phyloP scores from a whole-genome alignment of 208 protist genomes.

The Polymyxa betae region DNA sequence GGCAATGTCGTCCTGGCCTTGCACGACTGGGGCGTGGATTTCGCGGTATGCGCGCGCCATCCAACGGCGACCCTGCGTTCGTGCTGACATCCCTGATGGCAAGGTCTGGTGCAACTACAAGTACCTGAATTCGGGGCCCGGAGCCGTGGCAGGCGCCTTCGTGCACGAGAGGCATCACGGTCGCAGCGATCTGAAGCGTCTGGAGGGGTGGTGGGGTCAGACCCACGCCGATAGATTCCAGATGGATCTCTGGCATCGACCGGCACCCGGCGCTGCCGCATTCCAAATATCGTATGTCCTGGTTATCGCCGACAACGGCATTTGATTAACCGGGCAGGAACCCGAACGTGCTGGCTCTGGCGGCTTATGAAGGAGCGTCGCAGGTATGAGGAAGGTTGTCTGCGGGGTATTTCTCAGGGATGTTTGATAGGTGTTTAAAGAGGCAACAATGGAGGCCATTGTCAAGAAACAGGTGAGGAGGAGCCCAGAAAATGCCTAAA shows the following conservation, averaged over 20 bases:
- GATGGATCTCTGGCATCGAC: background rate
- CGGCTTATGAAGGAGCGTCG: background rate
- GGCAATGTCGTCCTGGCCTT: conserved; percentile 10
- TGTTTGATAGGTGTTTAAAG: background rate
- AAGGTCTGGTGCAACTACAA: conserved; percentile 19
- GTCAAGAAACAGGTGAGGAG: conserved; percentile 19
- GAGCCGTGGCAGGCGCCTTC: conserved; percentile 18
- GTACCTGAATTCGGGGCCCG: conserved; percentile 25
- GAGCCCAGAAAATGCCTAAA: background rate
- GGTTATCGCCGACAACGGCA: too few species aligned
- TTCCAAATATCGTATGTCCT: conserved; percentile 9
- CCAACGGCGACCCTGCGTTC: background rate
- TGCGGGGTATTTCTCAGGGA: background rate
- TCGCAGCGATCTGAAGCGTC: background rate
- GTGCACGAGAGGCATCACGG: background rate
- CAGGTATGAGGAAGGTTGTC: background rate
- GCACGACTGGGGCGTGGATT: conserved; percentile 14
- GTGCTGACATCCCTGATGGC: background rate
- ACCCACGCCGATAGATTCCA: background rate
- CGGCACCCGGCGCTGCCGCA: background rate
- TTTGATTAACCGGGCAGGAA: background rate
- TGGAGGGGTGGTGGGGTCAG: conserved; percentile 35
- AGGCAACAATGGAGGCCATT: background rate
- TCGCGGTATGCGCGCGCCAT: background rate
- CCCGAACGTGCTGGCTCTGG: background rate